A percentile compares a stretch with the other conserved stretches of the same genome.
Conservation (phyloP, 345 rosid species). For the Boechera retrofracta region DNA sequence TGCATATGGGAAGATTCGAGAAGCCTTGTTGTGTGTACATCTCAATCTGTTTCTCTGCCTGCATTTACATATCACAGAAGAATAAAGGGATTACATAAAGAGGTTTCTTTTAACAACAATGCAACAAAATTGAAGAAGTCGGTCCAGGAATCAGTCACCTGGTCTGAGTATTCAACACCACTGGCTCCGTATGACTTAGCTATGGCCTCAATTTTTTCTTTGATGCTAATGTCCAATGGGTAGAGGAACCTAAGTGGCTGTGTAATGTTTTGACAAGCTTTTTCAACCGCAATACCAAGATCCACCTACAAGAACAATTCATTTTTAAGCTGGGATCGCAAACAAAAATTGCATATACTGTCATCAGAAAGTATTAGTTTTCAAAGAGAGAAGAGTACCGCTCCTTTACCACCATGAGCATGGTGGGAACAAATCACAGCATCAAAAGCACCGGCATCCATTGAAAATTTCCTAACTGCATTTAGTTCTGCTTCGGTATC, state of each 20-base stretch:
- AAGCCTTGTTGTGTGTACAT: constrained; percentile 92
- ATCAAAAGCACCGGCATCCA: constrained; percentile 92
- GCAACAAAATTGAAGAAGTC: background rate
- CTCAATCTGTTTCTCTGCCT: constrained; percentile 99
- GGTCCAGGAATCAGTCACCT: constrained; percentile 54
- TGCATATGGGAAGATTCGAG: constrained; percentile 90
- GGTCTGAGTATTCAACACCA: constrained; percentile 90
- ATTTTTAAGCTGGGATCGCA: constrained; percentile 16
- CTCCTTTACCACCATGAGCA: constrained; percentile 99
- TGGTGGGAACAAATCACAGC: constrained; percentile 95
- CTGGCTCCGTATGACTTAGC: constrained; percentile 96
- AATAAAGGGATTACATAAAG: background rate
- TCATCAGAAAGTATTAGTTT: background rate
- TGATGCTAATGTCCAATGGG: constrained; percentile 76
- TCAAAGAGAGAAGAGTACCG: constrained; percentile 50
- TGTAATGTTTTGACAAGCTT: constrained; percentile 75
- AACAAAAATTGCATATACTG: background rate
- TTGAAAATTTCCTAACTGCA: constrained; percentile 81
- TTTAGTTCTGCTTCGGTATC: constrained; percentile 88
- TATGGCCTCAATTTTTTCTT: constrained; percentile 89
- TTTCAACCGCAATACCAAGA: constrained; percentile 92
- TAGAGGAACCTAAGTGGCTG: constrained; percentile 80
- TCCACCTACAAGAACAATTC: constrained; percentile 62
- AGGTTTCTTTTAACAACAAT: constrained; percentile 1
- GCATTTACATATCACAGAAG: constrained; percentile 30